phyloP scores from a whole-genome alignment of 495 filamentous ascomycete genomes.

The Chlorociboria aeruginascens region DNA sequence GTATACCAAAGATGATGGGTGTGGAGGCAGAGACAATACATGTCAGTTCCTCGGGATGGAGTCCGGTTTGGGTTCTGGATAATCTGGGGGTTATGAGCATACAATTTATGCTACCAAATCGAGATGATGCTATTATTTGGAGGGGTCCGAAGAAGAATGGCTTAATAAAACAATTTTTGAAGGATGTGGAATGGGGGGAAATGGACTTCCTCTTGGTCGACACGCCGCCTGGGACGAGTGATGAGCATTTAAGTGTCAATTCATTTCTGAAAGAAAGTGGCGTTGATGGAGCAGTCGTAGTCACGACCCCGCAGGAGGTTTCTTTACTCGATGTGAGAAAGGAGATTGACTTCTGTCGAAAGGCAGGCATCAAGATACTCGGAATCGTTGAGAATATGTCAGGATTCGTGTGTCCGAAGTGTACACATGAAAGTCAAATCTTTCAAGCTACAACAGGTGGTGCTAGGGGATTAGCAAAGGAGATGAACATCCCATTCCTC shows the following conservation, averaged over 20 bases:
- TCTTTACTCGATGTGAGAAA: slow-evolving; percentile 83
- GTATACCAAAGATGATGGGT: slow-evolving; percentile 96
- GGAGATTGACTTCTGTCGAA: slow-evolving; percentile 93
- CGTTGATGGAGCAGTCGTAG: slow-evolving; percentile 83
- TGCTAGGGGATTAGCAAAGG: slow-evolving; percentile 62
- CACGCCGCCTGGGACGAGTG: slow-evolving; percentile 87
- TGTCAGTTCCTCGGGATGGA: slow-evolving; percentile 69
- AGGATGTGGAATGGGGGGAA: slow-evolving; percentile 95
- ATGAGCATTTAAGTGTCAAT: slow-evolving; percentile 91
- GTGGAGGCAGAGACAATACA: slow-evolving; percentile 89
- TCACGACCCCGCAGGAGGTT: slow-evolving; percentile 96
- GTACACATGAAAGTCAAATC: slow-evolving; percentile 68
- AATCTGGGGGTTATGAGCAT: slow-evolving; percentile 92
- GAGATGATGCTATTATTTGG: slow-evolving; percentile 95
- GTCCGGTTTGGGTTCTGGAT: slow-evolving; percentile 84
- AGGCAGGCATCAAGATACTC: slow-evolving; percentile 79
- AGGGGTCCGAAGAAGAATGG: slow-evolving; percentile 97
- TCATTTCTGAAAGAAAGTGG: slow-evolving; percentile 75
- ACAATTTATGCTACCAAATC: slow-evolving; percentile 91
- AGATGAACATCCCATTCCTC: slow-evolving; percentile 77
- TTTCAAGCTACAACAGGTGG: slow-evolving; percentile 90
- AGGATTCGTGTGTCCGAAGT: slow-evolving; percentile 88
- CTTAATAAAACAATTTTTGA: slow-evolving; percentile 91
- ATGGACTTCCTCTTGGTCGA: slow-evolving; percentile 89
- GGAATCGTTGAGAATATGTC: slow-evolving; percentile 97